Evolutionary conservation across 805 yeast genomes (phyloP).

Genomic region (Yarrowia yakushimensis): DNA sequence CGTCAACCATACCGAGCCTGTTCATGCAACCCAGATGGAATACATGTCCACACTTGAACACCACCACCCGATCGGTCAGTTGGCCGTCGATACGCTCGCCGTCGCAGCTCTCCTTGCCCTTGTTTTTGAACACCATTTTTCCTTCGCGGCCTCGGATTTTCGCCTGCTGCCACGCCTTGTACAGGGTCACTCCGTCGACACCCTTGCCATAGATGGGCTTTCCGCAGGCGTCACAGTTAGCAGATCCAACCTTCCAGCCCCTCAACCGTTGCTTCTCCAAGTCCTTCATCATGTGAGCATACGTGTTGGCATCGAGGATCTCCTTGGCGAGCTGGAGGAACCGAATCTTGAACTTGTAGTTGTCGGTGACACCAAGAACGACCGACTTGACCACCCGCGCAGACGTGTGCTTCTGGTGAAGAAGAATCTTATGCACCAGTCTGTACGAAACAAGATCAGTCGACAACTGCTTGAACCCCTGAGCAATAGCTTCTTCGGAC

Average conservation of each 20-base stretch:
- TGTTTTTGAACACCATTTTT: conserved; percentile 25
- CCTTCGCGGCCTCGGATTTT: conserved; percentile 25
- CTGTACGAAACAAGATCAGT: background rate
- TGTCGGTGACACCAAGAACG: conserved; percentile 61
- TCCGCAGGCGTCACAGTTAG: conserved; percentile 75
- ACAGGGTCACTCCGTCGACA: conserved; percentile 47
- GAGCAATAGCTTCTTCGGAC: background rate
- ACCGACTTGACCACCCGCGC: conserved; percentile 52
- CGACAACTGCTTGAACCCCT: conserved; percentile 6
- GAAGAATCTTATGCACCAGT: conserved; percentile 4
- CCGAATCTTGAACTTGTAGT: conserved; percentile 52
- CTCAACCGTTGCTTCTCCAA: conserved; percentile 44
- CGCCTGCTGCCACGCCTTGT: conserved; percentile 38
- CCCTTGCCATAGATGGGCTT: conserved; percentile 68
- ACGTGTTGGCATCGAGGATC: conserved; percentile 57
- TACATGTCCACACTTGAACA: conserved; percentile 65
- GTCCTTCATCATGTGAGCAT: conserved; percentile 42
- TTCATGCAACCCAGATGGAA: conserved; percentile 58
- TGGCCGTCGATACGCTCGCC: conserved; percentile 25
- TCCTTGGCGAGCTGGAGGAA: conserved; percentile 49
- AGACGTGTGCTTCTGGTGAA: conserved; percentile 42
- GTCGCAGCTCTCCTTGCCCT: conserved; percentile 24
- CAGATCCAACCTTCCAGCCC: conserved; percentile 62
- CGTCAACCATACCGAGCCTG: conserved; percentile 30
- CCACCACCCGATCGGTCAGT: conserved; percentile 41